Conservation (phyloP, 345 rosid species). For the Nasturtium officinale region DNA sequence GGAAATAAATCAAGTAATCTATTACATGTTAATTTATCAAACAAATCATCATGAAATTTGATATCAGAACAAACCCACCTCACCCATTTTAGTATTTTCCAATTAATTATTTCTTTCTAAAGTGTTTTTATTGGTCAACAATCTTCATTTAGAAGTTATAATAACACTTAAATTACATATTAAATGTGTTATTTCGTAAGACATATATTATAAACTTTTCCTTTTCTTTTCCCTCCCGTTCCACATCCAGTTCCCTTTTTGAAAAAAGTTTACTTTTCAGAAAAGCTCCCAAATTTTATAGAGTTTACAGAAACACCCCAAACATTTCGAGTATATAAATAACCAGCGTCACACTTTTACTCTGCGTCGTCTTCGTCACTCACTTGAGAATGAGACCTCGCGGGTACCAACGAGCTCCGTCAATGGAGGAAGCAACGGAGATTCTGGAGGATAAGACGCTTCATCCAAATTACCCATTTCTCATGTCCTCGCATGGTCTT, state of each 20-base stretch:
- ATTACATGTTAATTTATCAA: not conserved
- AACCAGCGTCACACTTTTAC: not conserved
- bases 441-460: constrained; percentile 28
- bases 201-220: not conserved
- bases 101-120: not conserved
- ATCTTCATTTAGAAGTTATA: not conserved
- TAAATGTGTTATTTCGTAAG: not conserved
- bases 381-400: constrained; percentile 34
- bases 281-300: not conserved
- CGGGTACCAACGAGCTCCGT: constrained; percentile 40
- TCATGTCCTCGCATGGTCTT: constrained; percentile 30
- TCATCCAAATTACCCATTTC: constrained; percentile 43
- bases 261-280: not conserved
- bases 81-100: not conserved
- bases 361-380: constrained; percentile 35
- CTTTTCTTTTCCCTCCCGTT: constrained; percentile 40
- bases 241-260: not conserved
- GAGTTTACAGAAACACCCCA: not conserved
- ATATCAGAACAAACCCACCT: not conserved
- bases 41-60: not conserved
- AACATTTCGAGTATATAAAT: not conserved
- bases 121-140: not conserved
- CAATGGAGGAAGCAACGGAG: constrained; percentile 21
- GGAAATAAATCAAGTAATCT: not conserved
- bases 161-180: not conserved